A percentile compares a stretch with the other conserved stretches of the same genome.
phyloP scores from a whole-genome alignment of 169 alveolate species.

The Pseudocohnilembus persalinus region DNA sequence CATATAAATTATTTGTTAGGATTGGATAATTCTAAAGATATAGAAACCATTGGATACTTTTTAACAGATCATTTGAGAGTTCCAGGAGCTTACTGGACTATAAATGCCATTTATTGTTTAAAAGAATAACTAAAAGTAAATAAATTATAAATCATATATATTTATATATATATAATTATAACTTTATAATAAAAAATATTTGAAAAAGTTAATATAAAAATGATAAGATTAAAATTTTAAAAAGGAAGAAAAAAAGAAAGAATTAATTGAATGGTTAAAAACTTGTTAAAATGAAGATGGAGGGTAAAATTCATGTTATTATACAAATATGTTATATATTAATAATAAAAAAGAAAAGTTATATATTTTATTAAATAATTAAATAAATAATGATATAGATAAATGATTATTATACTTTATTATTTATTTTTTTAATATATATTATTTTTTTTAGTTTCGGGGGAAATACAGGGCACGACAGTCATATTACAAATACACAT shows the following conservation, averaged over 20 bases:
- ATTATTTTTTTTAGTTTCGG: constrained; percentile 47
- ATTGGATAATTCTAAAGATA: constrained; percentile 70
- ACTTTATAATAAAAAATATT: too few relatives aligned
- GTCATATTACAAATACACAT: constrained; percentile 84
- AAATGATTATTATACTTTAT: too few relatives aligned
- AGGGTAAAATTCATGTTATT: constrained; percentile 39
- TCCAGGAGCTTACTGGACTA: constrained; percentile 84
- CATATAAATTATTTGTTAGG: constrained; percentile 60
- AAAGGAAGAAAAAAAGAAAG: constrained; percentile 44
- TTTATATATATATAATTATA: too few relatives aligned
- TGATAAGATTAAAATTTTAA: too few relatives aligned
- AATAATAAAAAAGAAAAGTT: too few relatives aligned
- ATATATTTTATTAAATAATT: too few relatives aligned
- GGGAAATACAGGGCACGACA: constrained; percentile 82
- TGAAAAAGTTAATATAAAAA: background rate
- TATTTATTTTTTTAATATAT: too few relatives aligned
- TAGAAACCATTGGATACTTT: constrained; percentile 74
- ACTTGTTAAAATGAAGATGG: constrained; percentile 73
- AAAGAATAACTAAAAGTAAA: too few relatives aligned
- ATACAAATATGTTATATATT: background rate
- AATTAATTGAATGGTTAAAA: constrained; percentile 55
- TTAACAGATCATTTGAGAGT: constrained; percentile 79
- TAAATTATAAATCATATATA: background rate
- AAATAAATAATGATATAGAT: too few relatives aligned
- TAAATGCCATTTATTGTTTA: constrained; percentile 64